Evolutionary conservation across 2,329 filamentous ascomycete species (phyloP), one percentile per base, ranked within the genome.

Genomic region (Fusarium sp.): DNA sequence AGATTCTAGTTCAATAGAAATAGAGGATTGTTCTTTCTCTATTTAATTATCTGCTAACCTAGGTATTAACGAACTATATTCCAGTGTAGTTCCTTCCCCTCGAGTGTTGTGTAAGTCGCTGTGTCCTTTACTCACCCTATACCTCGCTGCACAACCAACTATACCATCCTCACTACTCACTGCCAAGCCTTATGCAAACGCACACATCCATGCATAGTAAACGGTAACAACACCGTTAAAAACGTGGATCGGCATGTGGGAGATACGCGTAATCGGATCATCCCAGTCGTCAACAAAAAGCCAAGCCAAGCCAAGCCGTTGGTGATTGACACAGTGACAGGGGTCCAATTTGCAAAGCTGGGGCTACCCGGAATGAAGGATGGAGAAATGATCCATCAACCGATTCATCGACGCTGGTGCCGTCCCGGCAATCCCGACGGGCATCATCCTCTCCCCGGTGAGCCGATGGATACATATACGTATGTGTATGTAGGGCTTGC

Each of bases 251-350:
- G 44, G 44, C 23, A 29, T 49, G 44, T 49, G 44, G 44, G 44
- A 25, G 42, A 29, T 49, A 29, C 44, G 23, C 44, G 44, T 49
- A 49, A 49, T 49, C 42, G 42, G 42, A 46, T 46, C 42, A 46
- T 46, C 42, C 20, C 14, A 27, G 40, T 4, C 13, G 11, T 8
- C 18, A 14, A 20, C 10, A 46, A 25, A n/a, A 25, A 25, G 20
- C 20, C 42, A 46, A 46, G 42, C 20, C 42, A 25, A 44, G 40
- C 40, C 49, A 18, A 51, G 18, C 31, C 31, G 31, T 33, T 67
- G 50, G 25, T 25, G 55, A 29, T 56, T 40, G 34, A 34, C 38
- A n/a, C 9, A 23, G 16, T 64, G 67, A 61, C 59, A 69, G 64
- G 64, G 65, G 16, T 51, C 11, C 11, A n/a, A 11, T 31, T 16